phyloP scores from a whole-genome alignment of 2,329 filamentous ascomycete species.

The Nemania sp. region DNA sequence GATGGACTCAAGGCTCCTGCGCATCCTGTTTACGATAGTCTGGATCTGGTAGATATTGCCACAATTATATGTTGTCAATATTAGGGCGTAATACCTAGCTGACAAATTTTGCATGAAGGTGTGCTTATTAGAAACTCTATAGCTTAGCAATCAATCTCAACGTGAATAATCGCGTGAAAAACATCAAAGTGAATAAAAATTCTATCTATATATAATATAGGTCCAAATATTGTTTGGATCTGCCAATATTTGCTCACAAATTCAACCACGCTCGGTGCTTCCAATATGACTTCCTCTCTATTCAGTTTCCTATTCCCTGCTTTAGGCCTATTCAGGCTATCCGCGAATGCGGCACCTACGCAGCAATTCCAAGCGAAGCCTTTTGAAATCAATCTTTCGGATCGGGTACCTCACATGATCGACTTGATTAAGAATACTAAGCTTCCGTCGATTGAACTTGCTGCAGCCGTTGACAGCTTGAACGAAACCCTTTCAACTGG shows the following conservation, averaged over 20 bases:
- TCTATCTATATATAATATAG: neutral
- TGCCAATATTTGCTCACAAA: neutral
- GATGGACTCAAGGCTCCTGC: too few relatives aligned
- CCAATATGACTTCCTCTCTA: conserved; percentile 9
- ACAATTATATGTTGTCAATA: neutral
- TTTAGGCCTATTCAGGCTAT: conserved; percentile 18
- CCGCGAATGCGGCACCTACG: neutral
- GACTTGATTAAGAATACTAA: conserved; percentile 20
- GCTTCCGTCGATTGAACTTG: conserved; percentile 15
- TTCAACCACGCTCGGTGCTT: neutral
- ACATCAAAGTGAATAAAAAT: too few relatives aligned
- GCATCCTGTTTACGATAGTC: too few relatives aligned
- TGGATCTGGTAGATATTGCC: too few relatives aligned
- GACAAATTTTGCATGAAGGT: neutral
- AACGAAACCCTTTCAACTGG: conserved; percentile 24
- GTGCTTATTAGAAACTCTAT: conserved; percentile 5
- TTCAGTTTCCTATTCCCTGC: conserved; percentile 11
- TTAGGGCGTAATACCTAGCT: conserved; percentile 9
- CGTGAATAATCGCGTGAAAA: conserved; percentile 16
- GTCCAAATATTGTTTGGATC: neutral
- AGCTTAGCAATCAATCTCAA: conserved; percentile 14
- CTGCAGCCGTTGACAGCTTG: conserved; percentile 13
- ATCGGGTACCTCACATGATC: conserved; percentile 26
- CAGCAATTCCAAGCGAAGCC: conserved; percentile 3
- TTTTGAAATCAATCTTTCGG: conserved; percentile 20